Evolutionary conservation across 345 rosid species (phyloP).

Genomic region (Erodium maritimum): DNA sequence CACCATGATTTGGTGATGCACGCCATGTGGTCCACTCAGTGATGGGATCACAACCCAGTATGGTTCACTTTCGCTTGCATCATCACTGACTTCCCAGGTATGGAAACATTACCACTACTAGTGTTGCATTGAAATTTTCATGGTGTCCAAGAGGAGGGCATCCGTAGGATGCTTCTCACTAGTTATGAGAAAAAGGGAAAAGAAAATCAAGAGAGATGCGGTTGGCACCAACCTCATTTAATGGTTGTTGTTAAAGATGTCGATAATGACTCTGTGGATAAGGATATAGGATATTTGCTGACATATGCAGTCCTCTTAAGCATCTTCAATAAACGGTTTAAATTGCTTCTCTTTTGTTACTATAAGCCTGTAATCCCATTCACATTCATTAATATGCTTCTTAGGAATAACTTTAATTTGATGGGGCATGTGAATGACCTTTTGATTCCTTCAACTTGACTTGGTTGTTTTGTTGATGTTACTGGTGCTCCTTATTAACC

Average conservation of each 20-base stretch:
- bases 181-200: slow-evolving; percentile 3
- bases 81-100: slow-evolving; percentile 12
- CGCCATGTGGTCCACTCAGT: slow-evolving; percentile 17
- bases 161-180: slow-evolving; percentile 9
- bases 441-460: slow-evolving; percentile 16
- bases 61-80: slow-evolving; percentile 21
- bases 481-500: neutral
- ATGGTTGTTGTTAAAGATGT: slow-evolving; percentile 11
- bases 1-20: slow-evolving; percentile 21
- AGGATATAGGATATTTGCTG: slow-evolving; percentile 9
- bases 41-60: slow-evolving; percentile 5
- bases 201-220: slow-evolving; percentile 10
- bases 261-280: slow-evolving; percentile 12
- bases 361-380: slow-evolving; percentile 6
- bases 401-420: slow-evolving; percentile 18
- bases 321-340: slow-evolving; percentile 11
- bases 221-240: slow-evolving; percentile 13
- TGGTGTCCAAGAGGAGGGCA: slow-evolving; percentile 1
- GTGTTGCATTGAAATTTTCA: slow-evolving; percentile 11
- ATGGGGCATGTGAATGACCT: slow-evolving; percentile 14
- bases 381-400: slow-evolving; percentile 4
- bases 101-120: slow-evolving; percentile 14
- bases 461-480: neutral
- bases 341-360: slow-evolving; percentile 8
- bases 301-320: slow-evolving; percentile 2